These are phyloP conservation scores for Aspergillus affinis DNA, from an alignment of 495 filamentous ascomycete species.

Conservation along the genomic window DNA sequence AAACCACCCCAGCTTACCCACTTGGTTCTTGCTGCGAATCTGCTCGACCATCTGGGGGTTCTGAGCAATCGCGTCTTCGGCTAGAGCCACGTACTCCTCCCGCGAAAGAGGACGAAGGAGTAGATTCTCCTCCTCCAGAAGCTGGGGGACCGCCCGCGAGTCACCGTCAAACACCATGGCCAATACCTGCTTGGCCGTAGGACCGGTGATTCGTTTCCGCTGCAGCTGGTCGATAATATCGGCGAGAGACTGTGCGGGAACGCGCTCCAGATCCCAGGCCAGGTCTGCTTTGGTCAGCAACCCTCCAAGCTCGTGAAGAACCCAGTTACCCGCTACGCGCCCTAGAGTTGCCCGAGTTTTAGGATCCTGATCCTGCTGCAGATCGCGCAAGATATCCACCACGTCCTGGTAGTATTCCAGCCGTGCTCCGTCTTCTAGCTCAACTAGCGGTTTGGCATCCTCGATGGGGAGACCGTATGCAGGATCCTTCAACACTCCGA, in stretches of 20 bases:
- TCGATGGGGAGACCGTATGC: constrained; percentile 70
- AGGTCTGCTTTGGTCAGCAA: constrained; percentile 56
- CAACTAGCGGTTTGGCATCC: constrained; percentile 80
- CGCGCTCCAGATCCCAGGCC: constrained; percentile 52
- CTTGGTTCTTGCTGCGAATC: constrained; percentile 62
- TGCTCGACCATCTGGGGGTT: constrained; percentile 64
- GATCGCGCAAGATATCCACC: constrained; percentile 51
- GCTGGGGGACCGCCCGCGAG: constrained; percentile 50
- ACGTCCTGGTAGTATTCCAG: constrained; percentile 82
- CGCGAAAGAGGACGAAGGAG: constrained; percentile 57
- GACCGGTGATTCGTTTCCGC: constrained; percentile 68
- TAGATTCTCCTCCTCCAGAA: constrained; percentile 67
- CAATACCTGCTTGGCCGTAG: constrained; percentile 73
- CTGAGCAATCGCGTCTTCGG: constrained; percentile 40
- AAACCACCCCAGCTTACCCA: constrained; percentile 81
- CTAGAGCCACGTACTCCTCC: constrained; percentile 47
- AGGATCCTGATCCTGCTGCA: constrained; percentile 34
- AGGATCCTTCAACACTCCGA: constrained; percentile 54
- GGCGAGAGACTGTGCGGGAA: constrained; percentile 62
- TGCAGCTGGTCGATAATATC: constrained; percentile 65
- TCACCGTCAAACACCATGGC: constrained; percentile 57
- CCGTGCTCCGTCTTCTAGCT: constrained; percentile 75
- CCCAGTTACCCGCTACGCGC: constrained; percentile 63
- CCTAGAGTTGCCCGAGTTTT: constrained; percentile 28
- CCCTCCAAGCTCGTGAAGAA: constrained; percentile 86